Conservation (phyloP, 148 eudicot species). For the Rheum nobile region DNA sequence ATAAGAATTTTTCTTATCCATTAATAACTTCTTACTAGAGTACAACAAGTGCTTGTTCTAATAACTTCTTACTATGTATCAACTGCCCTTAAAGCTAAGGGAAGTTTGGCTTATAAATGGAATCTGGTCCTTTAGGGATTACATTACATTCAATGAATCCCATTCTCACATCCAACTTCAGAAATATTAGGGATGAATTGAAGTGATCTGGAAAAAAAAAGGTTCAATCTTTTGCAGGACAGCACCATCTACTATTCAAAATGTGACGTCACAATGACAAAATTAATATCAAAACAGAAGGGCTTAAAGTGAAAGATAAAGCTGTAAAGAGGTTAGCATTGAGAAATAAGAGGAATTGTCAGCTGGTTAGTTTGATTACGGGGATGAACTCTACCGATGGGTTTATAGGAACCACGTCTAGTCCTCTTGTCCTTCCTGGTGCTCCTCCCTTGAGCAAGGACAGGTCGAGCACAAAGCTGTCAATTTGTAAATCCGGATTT, state of each 20-base stretch:
- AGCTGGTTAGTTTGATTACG: conserved; percentile 13
- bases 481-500: background rate
- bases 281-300: background rate
- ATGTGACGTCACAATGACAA: background rate
- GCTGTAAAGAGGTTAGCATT: background rate
- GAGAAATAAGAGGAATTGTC: conserved; percentile 2
- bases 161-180: background rate
- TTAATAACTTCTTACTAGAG: background rate
- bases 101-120: background rate
- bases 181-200: background rate
- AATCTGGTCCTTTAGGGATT: background rate
- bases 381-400: conserved; percentile 7
- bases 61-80: background rate
- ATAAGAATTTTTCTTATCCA: background rate
- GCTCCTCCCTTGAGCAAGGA: conserved; percentile 46
- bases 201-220: background rate
- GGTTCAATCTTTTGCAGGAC: background rate
- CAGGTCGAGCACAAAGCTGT: conserved; percentile 39
- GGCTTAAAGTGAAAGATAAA: background rate
- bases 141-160: background rate
- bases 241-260: background rate
- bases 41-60: background rate
- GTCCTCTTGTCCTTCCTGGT: conserved; percentile 41
- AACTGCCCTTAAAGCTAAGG: background rate
- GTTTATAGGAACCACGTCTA: conserved; percentile 16